These are phyloP conservation scores for Amoebophrya sp. DNA, from an alignment of 169 alveolate genomes.

Conservation along the genomic window DNA sequence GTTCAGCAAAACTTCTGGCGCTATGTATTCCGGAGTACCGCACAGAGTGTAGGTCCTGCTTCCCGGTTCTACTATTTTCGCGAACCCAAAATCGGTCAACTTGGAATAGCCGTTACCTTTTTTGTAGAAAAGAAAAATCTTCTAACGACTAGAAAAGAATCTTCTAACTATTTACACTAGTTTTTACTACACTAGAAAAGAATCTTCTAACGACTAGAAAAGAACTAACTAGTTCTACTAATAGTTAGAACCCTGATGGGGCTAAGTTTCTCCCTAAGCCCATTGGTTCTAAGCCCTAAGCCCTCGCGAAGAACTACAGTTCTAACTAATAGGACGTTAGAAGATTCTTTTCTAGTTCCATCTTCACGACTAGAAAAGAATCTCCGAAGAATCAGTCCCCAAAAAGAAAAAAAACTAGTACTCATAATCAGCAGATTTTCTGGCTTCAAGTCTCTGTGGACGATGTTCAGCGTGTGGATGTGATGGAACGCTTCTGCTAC, in stretches of 20 bases:
- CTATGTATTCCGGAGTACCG: conserved; percentile 50
- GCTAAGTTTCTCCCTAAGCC: background rate
- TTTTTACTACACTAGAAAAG: too few species aligned
- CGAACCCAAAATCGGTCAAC: conserved; percentile 99
- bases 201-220: background rate
- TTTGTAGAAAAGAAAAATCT: background rate
- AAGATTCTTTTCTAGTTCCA: background rate
- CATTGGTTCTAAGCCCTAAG: background rate
- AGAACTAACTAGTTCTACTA: background rate
- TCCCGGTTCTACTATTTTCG: conserved; percentile 89
- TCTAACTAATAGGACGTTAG: background rate
- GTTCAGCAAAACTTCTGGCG: conserved; percentile 43
- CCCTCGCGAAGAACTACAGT: too few species aligned
- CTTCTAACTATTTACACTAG: too few species aligned
- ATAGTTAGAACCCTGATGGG: background rate
- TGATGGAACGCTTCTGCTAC: conserved; percentile 90
- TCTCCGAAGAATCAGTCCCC: background rate
- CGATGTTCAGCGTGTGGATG: conserved; percentile 82
- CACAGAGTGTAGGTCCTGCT: conserved; percentile 67
- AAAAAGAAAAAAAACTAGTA: background rate
- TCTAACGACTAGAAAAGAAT: background rate
- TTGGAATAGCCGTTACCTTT: conserved; percentile 88
- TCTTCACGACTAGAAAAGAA: background rate
- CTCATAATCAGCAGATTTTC: conserved; percentile 31
- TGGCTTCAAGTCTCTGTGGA: conserved; percentile 55